Base-by-base conservation (phyloP, 352 stramenopile species). In the Aphanomyces invadans region DNA sequence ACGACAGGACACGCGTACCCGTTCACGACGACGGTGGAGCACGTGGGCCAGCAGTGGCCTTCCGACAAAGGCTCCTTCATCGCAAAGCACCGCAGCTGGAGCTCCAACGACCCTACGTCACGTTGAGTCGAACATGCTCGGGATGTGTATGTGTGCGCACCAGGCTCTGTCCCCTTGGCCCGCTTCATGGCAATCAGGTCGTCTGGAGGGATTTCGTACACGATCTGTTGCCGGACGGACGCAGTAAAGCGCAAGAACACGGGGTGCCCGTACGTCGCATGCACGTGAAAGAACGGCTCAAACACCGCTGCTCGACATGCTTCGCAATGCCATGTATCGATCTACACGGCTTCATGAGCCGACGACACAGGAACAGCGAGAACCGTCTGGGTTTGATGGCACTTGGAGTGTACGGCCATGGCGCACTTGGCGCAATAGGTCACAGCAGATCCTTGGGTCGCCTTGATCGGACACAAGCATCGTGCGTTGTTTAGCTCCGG, bases 41-140 rank as follows among this genome's bases (percentile, higher is more conserved):
- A 88, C 28, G 79, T 56, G 7, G 85, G 85, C 85, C 85, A 93
- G 56, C 78, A 87, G 25, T 87, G 80, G 39, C 85, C 85, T 31
- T 74, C 80, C 39, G 73, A 76, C 12, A 93, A 67, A 42, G 86
- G 75, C 39, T 91, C 82, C 49, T 91, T 90, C 29, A 91, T 39
- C 0, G 76, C 68, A 62, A 93, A 93, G 57, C 81, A 90, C 12
- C 85, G 85, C 45, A 93, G 64, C 48, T 93, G 85, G 15, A 93
- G 74, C 69, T 92, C 83, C n/a, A 81, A 72, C 2, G 68, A 77
- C 23, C 83, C 81, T 0, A 79, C 74, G 21, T 10, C 52, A 9
- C 9, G 38, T 45, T 54, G 46, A 10, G 19, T 57, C 12, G 15
- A 29, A 57, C 25, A 32, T n/a, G n/a, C n/a, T n/a, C n/a, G n/a